Conservation (phyloP, 768 basidiomycete genomes). For the Rhizopogon salebrosus region DNA sequence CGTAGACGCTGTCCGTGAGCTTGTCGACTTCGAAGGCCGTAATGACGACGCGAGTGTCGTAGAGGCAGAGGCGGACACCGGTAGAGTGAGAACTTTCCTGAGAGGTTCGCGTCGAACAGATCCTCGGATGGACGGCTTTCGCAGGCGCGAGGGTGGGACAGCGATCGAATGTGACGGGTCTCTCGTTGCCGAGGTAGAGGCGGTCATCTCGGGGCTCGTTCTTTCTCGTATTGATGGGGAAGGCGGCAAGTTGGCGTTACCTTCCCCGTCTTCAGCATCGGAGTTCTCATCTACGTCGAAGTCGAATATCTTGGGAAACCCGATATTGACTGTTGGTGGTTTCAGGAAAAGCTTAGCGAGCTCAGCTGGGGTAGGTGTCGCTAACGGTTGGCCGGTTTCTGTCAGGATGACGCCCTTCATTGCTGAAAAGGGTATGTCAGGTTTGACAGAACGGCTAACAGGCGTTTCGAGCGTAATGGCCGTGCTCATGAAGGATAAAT, state of each 20-base stretch:
- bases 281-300: slow-evolving; percentile 35
- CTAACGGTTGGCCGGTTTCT: slow-evolving; percentile 66
- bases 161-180: slow-evolving; percentile 15
- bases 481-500: slow-evolving; percentile 16
- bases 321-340: slow-evolving; percentile 66
- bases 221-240: slow-evolving; percentile 45
- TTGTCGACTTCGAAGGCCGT: slow-evolving; percentile 14
- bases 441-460: slow-evolving; percentile 31
- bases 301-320: slow-evolving; percentile 78
- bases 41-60: slow-evolving; percentile 24
- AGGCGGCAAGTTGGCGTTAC: slow-evolving; percentile 26
- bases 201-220: slow-evolving; percentile 23
- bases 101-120: slow-evolving; percentile 28
- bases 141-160: slow-evolving; percentile 43
- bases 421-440: slow-evolving; percentile 36
- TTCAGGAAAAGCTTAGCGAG: slow-evolving; percentile 62
- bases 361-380: slow-evolving; percentile 66
- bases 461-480: slow-evolving; percentile 46
- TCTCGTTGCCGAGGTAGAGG: slow-evolving; percentile 23
- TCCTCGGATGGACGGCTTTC: slow-evolving; percentile 52
- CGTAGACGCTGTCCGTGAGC: slow-evolving; percentile 6
- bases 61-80: slow-evolving; percentile 38
- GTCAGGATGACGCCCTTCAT: slow-evolving; percentile 81
- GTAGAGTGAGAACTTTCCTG: slow-evolving; percentile 17
- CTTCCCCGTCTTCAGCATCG: slow-evolving; percentile 17